Evolutionary conservation across 2,329 filamentous ascomycete genomes (phyloP), one percentile per base, ranked within the genome.

Genomic region (Pseudocercospora macadamiae): DNA sequence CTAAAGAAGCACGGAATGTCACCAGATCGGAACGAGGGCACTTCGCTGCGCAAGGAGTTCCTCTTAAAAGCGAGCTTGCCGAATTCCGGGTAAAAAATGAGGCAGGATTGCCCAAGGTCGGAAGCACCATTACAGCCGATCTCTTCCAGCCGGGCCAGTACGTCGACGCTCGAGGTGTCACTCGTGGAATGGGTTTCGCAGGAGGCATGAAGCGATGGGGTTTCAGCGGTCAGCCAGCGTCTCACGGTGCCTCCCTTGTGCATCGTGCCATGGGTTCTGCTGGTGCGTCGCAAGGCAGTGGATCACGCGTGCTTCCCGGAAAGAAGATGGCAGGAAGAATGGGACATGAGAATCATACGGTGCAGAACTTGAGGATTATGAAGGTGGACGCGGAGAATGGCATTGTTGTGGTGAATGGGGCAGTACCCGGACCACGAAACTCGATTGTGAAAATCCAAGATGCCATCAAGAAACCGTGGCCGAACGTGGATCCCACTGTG

Each of bases 251-350:
- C 79, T 97, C 93, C 72, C 87, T 92, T 79, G 92, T 91, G 71
- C 95, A 99, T 82, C 86, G 95, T 71, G 90, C 90, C 25, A 90
- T 97, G 79, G 95, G 95, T 82, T 93, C 91, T 30, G 84, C 89
- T 6, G 95, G 95, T 74, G 91, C 89, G 60, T 90, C 89, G 68
- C 95, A 99, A 77, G 95, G 95, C 65, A 88, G 89, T 73, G 95
- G 95, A 78, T 96, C 91, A 63, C 86, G 95, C 77, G 93, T 99
- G 21, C 80, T 92, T 72, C 95, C 95, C 0, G 95, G 95, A 61
- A 99, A 99, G 86, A 95, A 92, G 79, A 99, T 99, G 95, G 86
- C 95, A 3, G 95, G 95, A 55, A 86, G 91, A 60, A 97, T 99
- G 95, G 95, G 95, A 64, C 90, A 89, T 65, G 85, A 96, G 76